Evolutionary conservation across 805 yeast species (phyloP), one percentile per base, ranked within the genome.

Genomic region (Nadsonia fulvescens): DNA sequence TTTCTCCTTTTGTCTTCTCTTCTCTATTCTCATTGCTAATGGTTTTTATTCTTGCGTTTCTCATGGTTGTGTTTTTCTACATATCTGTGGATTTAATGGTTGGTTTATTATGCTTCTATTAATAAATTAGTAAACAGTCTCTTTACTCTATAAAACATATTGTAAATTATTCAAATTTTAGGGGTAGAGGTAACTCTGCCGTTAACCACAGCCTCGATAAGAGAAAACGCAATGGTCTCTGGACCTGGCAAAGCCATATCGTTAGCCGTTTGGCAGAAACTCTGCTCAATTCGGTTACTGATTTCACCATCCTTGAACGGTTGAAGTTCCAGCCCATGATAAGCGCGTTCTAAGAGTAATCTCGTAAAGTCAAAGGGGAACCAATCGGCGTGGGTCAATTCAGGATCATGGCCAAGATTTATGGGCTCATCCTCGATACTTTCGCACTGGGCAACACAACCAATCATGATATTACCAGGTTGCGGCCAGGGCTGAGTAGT

Each of bases 401-500:
- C 98, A 15, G 77, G 69, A 46, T 86, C 98, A 44, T 81, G 79
- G 8, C 70, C 77, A 27, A 81, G 55, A 40, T 71, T 56, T 35
- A 83, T 71, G 5, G 33, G 43, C 40, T 75, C 86, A 39, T 71
- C 70, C 4, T 40, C 46, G 2, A 75, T 76, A n/a, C n/a, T n/a
- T 36, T 74, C 65, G 42, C 69, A 64, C n/a, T 79, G 89, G 17
- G 63, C 94, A 29, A 82, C 47, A 47, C 95, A 83, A 6, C 96
- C 96, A 37, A 86, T 63, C 96, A 86, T 86, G 39, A 86, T 51
- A 45, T 74, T 81, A 1, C 79, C 82, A 1, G 96, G 96, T 49
- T 71, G 86, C 10, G 98, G 98, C 98, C 98, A 86, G 3, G 98
- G 96, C 51, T 86, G 96, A 8, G 89, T 66, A 39, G 69, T 58